Conservation (phyloP, 352 stramenopile genomes). For the Globisporangium rhizosaccharum region DNA sequence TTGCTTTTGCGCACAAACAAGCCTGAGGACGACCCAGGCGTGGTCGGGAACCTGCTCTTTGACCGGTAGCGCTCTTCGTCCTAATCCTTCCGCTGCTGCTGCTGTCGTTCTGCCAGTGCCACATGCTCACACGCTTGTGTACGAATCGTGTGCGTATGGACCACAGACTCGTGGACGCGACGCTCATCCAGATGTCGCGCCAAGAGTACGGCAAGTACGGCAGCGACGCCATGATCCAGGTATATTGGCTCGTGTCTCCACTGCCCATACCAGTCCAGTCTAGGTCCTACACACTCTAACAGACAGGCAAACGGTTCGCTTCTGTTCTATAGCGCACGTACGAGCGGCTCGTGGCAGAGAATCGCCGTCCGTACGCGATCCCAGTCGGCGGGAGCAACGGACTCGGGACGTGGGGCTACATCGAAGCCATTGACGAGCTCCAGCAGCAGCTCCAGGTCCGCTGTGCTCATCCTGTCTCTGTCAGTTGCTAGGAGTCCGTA, state of each 20-base stretch:
- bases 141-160: background rate
- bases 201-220: constrained; percentile 77
- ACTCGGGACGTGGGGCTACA: constrained; percentile 91
- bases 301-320: background rate
- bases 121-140: background rate
- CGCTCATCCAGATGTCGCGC: constrained; percentile 74
- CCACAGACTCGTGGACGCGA: constrained; percentile 59
- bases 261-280: too few species aligned
- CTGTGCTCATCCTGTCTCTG: background rate
- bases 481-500: too few species aligned
- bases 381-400: constrained; percentile 89
- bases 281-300: background rate
- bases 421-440: constrained; percentile 89
- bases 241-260: constrained; percentile 6
- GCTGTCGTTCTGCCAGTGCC: background rate
- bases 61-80: constrained; percentile 31
- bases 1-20: constrained; percentile 86
- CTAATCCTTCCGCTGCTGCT: background rate
- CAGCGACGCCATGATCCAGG: constrained; percentile 79
- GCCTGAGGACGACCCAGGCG: constrained; percentile 55
- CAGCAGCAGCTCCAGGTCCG: constrained; percentile 56
- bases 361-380: constrained; percentile 72
- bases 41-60: constrained; percentile 77
- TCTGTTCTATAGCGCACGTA: constrained; percentile 37
- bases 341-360: constrained; percentile 46